A percentile compares a stretch with the other conserved stretches of the same genome.
Conservation (phyloP, 208 protist genomes). For the Leishmania arabica region DNA sequence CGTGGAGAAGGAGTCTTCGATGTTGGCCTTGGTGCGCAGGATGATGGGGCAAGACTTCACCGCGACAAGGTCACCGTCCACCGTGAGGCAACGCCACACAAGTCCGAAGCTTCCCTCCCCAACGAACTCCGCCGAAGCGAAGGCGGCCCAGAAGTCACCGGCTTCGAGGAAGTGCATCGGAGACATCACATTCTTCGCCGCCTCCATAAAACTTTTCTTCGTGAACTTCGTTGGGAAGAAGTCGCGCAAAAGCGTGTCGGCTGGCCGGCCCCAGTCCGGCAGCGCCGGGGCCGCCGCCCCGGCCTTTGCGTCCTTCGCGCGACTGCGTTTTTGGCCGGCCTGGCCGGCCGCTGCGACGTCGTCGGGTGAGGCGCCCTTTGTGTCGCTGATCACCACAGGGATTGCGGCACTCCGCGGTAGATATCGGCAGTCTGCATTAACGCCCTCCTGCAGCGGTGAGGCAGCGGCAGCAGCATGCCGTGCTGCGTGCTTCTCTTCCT, state of each 20-base stretch:
- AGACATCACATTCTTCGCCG: slow-evolving; percentile 52
- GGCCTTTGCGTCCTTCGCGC: neutral
- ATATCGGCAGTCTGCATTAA: neutral
- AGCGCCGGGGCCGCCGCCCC: neutral
- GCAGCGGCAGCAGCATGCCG: neutral
- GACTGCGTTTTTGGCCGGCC: neutral
- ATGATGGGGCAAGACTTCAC: slow-evolving; percentile 85
- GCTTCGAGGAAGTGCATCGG: slow-evolving; percentile 54
- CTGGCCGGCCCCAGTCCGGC: slow-evolving; percentile 27
- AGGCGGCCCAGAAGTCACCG: slow-evolving; percentile 81
- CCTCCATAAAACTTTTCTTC: slow-evolving; percentile 53
- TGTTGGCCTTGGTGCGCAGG: slow-evolving; percentile 54
- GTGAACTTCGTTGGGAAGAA: slow-evolving; percentile 60
- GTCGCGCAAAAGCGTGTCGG: slow-evolving; percentile 42
- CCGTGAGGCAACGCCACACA: slow-evolving; percentile 75
- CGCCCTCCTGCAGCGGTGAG: neutral
- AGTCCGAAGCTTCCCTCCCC: slow-evolving; percentile 90
- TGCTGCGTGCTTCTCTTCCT: neutral
- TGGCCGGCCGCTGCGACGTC: neutral
- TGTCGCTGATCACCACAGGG: neutral
- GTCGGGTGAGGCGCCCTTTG: neutral
- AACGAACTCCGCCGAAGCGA: slow-evolving; percentile 62
- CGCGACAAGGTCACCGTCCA: slow-evolving; percentile 79
- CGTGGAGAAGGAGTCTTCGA: slow-evolving; percentile 77
- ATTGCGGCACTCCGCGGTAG: neutral